Evolutionary conservation across 768 basidiomycete genomes (phyloP), one percentile per base, ranked within the genome.

Genomic region (Amanita brunnescens): DNA sequence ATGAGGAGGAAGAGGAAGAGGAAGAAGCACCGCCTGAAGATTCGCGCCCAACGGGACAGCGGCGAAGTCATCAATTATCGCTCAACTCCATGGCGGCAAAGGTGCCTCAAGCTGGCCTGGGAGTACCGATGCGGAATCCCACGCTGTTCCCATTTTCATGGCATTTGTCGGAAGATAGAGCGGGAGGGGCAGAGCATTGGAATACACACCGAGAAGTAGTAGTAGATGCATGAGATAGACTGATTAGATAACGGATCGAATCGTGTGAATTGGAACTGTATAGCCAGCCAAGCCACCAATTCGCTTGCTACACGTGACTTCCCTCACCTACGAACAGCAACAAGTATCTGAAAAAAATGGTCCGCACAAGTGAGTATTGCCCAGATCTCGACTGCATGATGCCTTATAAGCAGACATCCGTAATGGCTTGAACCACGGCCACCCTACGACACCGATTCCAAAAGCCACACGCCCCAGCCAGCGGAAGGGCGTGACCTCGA

Each of bases 401-500:
- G 24, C 40, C 14, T 44, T 46, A 49, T 39, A 16, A 46, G 34
- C 50, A 96, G 93, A 94, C 73, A 69, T 91, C 64, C 87, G 90
- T 64, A 73, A 73, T 69, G 94, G 94, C 62, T 73, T 75, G 61
- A 94, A 92, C 78, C 81, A 84, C 61, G 94, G 94, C 63, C 85
- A 85, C 73, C 85, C 88, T 57, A 93, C 93, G 26, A 93, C 92
- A 45, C 66, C 85, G 62, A 83, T 97, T 66, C 72, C 82, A 61
- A 84, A 87, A 72, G 70, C 70, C 45, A 69, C 75, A 43, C 82
- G 84, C 62, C 94, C 93, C 50, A 86, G 84, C 64, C 83, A 96
- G 63, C 88, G 91, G 70, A 98, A 97, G 79, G 96, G 96, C 60
- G 75, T 82, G 57, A 81, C 81, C 65, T 92, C 89, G 43, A 81